Conservation (phyloP, 2,329 filamentous ascomycete species). For the Penicillium janthinellum region DNA sequence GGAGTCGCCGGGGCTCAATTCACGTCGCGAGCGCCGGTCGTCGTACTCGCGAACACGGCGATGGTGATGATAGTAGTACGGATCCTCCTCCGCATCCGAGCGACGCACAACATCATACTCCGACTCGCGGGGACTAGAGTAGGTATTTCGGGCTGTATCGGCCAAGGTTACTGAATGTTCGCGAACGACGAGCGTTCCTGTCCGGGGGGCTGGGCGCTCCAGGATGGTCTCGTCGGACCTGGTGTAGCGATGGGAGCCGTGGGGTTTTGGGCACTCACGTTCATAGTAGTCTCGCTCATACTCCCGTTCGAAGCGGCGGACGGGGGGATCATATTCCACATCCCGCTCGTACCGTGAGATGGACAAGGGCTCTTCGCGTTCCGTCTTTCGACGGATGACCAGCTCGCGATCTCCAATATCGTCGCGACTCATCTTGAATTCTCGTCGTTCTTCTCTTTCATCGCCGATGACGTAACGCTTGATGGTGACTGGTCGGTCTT, state of each 20-base stretch:
- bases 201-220: slow-evolving; percentile 48
- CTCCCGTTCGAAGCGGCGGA: slow-evolving; percentile 43
- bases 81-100: slow-evolving; percentile 57
- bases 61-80: slow-evolving; percentile 65
- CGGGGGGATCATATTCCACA: slow-evolving; percentile 45
- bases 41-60: slow-evolving; percentile 59
- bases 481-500: slow-evolving; percentile 51
- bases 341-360: slow-evolving; percentile 54
- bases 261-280: slow-evolving; percentile 42
- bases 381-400: slow-evolving; percentile 49
- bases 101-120: slow-evolving; percentile 63
- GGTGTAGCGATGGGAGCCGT: slow-evolving; percentile 55
- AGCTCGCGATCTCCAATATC: slow-evolving; percentile 44
- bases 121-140: slow-evolving; percentile 54
- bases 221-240: slow-evolving; percentile 56
- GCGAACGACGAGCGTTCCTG: slow-evolving; percentile 52
- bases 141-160: slow-evolving; percentile 55
- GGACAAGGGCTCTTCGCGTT: slow-evolving; percentile 46
- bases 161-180: slow-evolving; percentile 57
- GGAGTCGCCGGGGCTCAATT: slow-evolving; percentile 55
- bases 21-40: slow-evolving; percentile 48
- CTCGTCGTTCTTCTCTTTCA: slow-evolving; percentile 40
- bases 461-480: slow-evolving; percentile 59
- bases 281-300: slow-evolving; percentile 51
- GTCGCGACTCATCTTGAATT: slow-evolving; percentile 34